These are phyloP conservation scores for Umbelopsis ramanniana DNA, from an alignment of 192 early-diverging fungal species.

Conservation along the genomic window DNA sequence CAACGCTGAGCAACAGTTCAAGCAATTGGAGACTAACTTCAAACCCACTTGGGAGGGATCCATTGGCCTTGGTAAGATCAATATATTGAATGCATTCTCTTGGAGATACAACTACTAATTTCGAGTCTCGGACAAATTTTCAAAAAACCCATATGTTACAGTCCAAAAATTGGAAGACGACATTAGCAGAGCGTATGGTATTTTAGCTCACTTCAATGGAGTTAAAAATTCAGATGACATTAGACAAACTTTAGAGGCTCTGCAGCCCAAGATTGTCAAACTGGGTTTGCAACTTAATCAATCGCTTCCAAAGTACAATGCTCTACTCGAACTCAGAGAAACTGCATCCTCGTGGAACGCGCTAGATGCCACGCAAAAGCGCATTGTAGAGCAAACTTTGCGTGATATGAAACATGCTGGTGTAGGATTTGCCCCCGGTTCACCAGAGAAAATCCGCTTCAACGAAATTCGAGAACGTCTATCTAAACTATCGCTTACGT, in stretches of 20 bases:
- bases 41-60: constrained; percentile 60
- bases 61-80: constrained; percentile 49
- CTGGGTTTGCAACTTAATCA: constrained; percentile 58
- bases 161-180: constrained; percentile 55
- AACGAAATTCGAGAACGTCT: constrained; percentile 53
- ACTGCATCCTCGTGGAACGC: constrained; percentile 33
- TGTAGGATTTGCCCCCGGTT: constrained; percentile 47
- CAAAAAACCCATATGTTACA: not conserved
- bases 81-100: not conserved
- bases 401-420: constrained; percentile 56
- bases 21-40: constrained; percentile 45
- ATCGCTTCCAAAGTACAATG: constrained; percentile 57
- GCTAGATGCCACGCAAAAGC: constrained; percentile 52
- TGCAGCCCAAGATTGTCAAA: constrained; percentile 51
- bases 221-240: constrained; percentile 59
- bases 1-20: constrained; percentile 46
- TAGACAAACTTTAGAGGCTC: constrained; percentile 47
- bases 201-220: constrained; percentile 54
- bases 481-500: constrained; percentile 53
- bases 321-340: constrained; percentile 46
- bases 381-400: constrained; percentile 53
- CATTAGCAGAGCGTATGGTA: constrained; percentile 50
- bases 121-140: not conserved
- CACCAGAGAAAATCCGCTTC: constrained; percentile 51
- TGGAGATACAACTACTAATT: not conserved